Evolutionary conservation across 1,284 basidiomycete species (phyloP), one percentile per base, ranked within the genome.

Genomic region (Lentinus polychrous): DNA sequence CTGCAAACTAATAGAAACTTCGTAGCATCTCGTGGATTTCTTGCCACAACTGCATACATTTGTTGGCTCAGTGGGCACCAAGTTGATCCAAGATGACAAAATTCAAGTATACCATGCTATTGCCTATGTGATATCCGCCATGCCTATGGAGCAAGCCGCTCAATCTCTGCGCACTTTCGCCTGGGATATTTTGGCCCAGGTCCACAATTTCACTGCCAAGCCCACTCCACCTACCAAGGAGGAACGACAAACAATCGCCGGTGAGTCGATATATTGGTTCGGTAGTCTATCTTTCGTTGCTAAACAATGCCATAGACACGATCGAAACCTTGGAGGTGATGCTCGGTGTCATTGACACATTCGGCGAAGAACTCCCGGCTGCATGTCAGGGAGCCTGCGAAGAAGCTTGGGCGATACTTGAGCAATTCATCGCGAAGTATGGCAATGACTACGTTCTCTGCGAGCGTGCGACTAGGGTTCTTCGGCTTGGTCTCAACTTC

Each of bases 101-200:
- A 78, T 90, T 27, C 86, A 94, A 63, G 86, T 99, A 14, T 94
- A 94, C 59, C 93, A 96, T 64, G 95, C 94, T 3, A 93, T 99
- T 50, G 94, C 91, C 1, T 86, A 92, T 66, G 91, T 99, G 49
- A 94, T 99, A 51, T 88, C 87, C 24, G 88, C 85, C 1, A 94
- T 98, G 91, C 83, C 88, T 1, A 83, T 86, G 75, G 83, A 87
- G 46, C 81, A 82, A 55, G 91, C 91, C 10, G 90, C 92, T 1
- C 77, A 83, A 54, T 91, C 88, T 0, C 74, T 99, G 42, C 81
- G 84, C 56, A 85, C 85, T 15, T 98, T 99, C 65, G 80, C 86
- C 10, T 73, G 84, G 48, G 87, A 87, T 58, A 82, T 88, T 56
- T 61, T 86, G 45, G 68, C 75, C 14, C 81, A 85, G 57, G 78